phyloP scores from a whole-genome alignment of 2,329 filamentous ascomycete genomes.

The Aureobasidium sp. region DNA sequence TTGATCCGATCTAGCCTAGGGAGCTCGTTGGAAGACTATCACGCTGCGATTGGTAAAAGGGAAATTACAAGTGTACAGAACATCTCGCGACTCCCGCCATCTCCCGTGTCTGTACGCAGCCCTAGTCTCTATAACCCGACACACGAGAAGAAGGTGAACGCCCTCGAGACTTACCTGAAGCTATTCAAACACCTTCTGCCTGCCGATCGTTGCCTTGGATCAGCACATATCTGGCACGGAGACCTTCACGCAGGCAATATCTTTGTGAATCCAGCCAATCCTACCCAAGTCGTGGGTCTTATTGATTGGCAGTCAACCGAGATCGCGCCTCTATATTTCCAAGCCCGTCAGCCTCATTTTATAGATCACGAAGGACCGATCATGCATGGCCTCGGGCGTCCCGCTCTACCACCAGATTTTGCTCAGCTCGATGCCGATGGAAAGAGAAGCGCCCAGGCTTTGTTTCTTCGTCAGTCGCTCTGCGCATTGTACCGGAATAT shows the following conservation, averaged over 20 bases:
- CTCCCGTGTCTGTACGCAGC: neutral
- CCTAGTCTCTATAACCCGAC: neutral
- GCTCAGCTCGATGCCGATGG: constrained; percentile 19
- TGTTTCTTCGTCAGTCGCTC: constrained; percentile 25
- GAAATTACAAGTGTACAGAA: neutral
- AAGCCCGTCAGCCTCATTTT: constrained; percentile 27
- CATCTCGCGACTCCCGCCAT: neutral
- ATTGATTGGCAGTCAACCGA: constrained; percentile 31
- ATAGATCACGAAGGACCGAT: constrained; percentile 28
- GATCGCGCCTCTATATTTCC: constrained; percentile 29
- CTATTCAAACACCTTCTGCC: neutral
- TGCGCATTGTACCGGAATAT: constrained; percentile 13
- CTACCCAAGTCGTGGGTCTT: constrained; percentile 24
- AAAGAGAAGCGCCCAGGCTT: constrained; percentile 19
- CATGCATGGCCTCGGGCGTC: constrained; percentile 22
- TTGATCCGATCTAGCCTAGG: neutral
- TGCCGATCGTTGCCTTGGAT: neutral
- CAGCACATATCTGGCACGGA: constrained; percentile 24
- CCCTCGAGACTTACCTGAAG: neutral
- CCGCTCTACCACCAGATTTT: constrained; percentile 20
- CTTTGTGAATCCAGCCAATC: constrained; percentile 26
- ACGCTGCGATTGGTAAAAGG: neutral
- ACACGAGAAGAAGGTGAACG: neutral
- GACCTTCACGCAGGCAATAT: constrained; percentile 33
- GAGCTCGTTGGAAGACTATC: neutral